These are phyloP conservation scores for Crithidia sp. DNA, from an alignment of 208 protist species.

Conservation along the genomic window DNA sequence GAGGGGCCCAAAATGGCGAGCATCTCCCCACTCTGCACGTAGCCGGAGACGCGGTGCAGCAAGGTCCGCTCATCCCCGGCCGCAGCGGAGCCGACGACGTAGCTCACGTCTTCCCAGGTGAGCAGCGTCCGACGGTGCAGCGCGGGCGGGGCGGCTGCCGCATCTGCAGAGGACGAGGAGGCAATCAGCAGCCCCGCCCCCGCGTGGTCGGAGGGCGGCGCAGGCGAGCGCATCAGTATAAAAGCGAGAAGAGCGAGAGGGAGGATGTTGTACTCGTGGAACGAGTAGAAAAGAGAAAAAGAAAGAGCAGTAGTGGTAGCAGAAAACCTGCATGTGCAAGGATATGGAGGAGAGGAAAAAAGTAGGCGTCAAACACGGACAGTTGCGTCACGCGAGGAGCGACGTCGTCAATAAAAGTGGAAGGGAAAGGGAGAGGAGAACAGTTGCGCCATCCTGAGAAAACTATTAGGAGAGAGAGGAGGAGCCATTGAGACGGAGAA, in stretches of 20 bases:
- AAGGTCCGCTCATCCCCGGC: conserved; percentile 29
- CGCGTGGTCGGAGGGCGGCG: conserved; percentile 18
- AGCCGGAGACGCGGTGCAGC: conserved; percentile 61
- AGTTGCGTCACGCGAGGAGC: too few relatives aligned
- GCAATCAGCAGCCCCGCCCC: conserved; percentile 19
- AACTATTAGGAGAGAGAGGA: too few relatives aligned
- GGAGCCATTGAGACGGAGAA: too few relatives aligned
- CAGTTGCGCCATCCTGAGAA: too few relatives aligned
- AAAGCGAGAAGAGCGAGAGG: neutral
- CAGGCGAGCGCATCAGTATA: conserved; percentile 12
- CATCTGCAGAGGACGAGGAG: neutral
- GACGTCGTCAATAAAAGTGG: too few relatives aligned
- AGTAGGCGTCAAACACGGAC: too few relatives aligned
- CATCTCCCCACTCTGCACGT: conserved; percentile 61
- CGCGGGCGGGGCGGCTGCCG: neutral
- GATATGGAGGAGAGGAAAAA: too few relatives aligned
- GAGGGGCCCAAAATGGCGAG: conserved; percentile 80
- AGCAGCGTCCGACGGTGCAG: conserved; percentile 24
- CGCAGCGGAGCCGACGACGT: conserved; percentile 23
- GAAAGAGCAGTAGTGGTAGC: conserved; percentile 1
- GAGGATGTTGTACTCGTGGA: neutral
- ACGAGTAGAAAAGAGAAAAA: neutral
- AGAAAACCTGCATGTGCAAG: conserved; percentile 10
- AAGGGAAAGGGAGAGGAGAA: too few relatives aligned
- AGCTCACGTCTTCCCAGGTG: conserved; percentile 63